A percentile compares a stretch with the other conserved stretches of the same genome.
phyloP scores from a whole-genome alignment of 352 stramenopile genomes.

The Globisporangium rhizosaccharum region DNA sequence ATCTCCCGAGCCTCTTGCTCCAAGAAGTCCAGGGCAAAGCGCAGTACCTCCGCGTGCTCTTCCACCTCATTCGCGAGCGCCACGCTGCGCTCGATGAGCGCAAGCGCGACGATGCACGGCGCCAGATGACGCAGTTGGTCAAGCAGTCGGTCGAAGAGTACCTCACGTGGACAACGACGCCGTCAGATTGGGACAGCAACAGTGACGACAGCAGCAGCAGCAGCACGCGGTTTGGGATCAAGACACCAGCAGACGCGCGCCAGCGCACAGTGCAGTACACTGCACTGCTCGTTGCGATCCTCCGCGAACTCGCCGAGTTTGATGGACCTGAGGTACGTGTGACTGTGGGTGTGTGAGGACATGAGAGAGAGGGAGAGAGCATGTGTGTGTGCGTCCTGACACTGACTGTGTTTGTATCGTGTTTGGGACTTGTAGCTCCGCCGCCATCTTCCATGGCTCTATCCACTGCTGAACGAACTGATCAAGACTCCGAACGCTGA shows the following conservation, averaged over 20 bases:
- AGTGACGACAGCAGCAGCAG: constrained; percentile 3
- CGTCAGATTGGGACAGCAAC: neutral
- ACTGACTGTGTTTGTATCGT: constrained; percentile 6
- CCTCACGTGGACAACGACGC: constrained; percentile 42
- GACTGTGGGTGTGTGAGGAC: neutral
- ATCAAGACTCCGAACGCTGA: constrained; percentile 60
- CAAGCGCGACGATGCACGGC: constrained; percentile 58
- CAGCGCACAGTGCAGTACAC: constrained; percentile 55
- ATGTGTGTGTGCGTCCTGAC: neutral
- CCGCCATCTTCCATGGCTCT: constrained; percentile 71
- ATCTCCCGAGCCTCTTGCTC: constrained; percentile 59
- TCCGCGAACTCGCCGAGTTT: constrained; percentile 45
- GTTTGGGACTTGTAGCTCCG: constrained; percentile 37
- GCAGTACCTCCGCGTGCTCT: constrained; percentile 69
- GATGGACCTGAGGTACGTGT: constrained; percentile 45
- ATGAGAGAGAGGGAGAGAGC: no score
- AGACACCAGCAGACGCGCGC: constrained; percentile 33
- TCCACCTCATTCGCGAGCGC: constrained; percentile 32
- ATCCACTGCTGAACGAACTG: constrained; percentile 68
- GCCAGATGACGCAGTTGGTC: constrained; percentile 61
- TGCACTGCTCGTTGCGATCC: constrained; percentile 43
- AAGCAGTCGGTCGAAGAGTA: constrained; percentile 62
- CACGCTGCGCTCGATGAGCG: constrained; percentile 16
- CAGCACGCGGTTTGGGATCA: constrained; percentile 13
- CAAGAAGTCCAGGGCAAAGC: constrained; percentile 78